Conservation (phyloP, 805 yeast species). For the Pichia manshurica region DNA sequence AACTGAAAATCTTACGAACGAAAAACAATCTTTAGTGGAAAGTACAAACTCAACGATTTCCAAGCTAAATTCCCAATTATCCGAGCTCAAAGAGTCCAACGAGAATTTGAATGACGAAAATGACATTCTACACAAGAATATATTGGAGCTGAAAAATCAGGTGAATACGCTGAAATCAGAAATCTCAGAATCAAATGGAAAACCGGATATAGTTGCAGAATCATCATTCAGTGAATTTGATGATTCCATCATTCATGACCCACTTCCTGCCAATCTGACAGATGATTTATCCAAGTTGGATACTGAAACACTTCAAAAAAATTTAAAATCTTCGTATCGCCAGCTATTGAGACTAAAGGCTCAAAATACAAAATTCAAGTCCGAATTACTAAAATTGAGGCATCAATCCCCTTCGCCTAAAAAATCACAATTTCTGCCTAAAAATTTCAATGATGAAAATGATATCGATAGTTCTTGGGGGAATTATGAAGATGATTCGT, state of each 20-base stretch:
- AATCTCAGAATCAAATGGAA: conserved; percentile 17
- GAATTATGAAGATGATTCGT: conserved; percentile 14
- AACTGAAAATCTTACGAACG: conserved; percentile 41
- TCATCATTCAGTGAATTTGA: conserved; percentile 32
- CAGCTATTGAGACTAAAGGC: conserved; percentile 55
- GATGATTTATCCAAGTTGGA: conserved; percentile 44
- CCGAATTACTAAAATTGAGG: conserved; percentile 7
- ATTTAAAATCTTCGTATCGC: conserved; percentile 58
- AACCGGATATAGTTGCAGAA: conserved; percentile 17
- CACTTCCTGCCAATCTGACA: conserved; percentile 35
- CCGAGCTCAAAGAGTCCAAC: conserved; percentile 45
- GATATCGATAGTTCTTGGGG: conserved; percentile 13
- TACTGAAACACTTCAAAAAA: conserved; percentile 58
- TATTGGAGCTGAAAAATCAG: conserved; percentile 21
- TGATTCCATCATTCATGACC: conserved; percentile 28
- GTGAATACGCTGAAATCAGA: conserved; percentile 14
- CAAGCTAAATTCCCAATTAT: conserved; percentile 37
- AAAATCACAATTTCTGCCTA: background rate
- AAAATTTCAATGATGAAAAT: conserved; percentile 2
- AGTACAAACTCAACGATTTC: conserved; percentile 34
- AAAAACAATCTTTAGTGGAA: conserved; percentile 35
- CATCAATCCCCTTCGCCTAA: conserved; percentile 1
- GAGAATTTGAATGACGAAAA: conserved; percentile 65
- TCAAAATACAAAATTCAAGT: conserved; percentile 6
- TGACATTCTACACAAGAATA: conserved; percentile 45